Conservation (phyloP, 257 asterid genomes). For the Penstemon barbatus region DNA sequence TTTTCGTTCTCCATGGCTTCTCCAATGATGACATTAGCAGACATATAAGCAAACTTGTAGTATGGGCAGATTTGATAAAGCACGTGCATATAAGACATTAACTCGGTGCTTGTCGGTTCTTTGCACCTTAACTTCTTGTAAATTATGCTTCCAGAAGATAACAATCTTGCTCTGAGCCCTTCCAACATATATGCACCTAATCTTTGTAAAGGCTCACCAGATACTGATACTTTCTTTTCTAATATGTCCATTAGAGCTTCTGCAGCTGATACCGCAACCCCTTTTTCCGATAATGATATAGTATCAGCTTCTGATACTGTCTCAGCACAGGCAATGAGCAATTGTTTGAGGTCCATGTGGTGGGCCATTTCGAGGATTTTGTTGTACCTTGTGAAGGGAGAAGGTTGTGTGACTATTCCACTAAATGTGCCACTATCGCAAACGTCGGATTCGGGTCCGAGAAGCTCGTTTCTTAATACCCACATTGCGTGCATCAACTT, state of each 20-base stretch:
- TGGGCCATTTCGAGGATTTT: conserved; percentile 71
- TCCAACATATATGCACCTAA: conserved; percentile 89
- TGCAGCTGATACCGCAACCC: conserved; percentile 51
- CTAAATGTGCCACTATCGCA: conserved; percentile 68
- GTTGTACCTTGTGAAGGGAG: conserved; percentile 52
- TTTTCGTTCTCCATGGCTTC: conserved; percentile 77
- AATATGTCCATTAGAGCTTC: conserved; percentile 65
- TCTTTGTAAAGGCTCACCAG: conserved; percentile 88
- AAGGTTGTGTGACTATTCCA: conserved; percentile 41
- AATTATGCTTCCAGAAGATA: conserved; percentile 85
- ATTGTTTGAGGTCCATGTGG: conserved; percentile 63
- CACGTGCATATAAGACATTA: conserved; percentile 83
- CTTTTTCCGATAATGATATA: conserved; percentile 32
- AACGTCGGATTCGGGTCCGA: conserved; percentile 73
- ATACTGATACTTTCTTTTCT: conserved; percentile 75
- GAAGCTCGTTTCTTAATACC: conserved; percentile 61
- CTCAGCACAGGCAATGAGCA: conserved; percentile 76
- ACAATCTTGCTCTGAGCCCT: conserved; percentile 80
- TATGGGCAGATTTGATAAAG: conserved; percentile 79
- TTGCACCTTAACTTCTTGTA: conserved; percentile 86
- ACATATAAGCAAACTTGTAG: conserved; percentile 80
- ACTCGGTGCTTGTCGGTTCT: conserved; percentile 77
- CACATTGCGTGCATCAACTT: conserved; percentile 62
- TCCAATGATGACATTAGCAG: conserved; percentile 67
- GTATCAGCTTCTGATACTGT: conserved; percentile 60